Conservation (phyloP, 257 asterid genomes). For the Scutellaria galericulata region DNA sequence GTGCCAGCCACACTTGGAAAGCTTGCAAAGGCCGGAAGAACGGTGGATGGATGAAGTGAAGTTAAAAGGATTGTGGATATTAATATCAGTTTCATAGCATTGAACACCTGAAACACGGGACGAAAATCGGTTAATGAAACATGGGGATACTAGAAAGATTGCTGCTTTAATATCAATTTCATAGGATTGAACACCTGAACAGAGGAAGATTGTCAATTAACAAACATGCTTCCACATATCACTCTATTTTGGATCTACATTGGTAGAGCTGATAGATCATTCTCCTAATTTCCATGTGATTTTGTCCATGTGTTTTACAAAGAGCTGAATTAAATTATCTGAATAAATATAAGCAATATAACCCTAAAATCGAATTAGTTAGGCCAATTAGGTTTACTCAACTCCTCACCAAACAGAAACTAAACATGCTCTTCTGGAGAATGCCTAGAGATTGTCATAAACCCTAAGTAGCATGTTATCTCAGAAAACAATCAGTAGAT, state of each 20-base stretch:
- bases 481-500: neutral
- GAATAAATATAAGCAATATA: neutral
- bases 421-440: neutral
- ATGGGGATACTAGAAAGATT: neutral
- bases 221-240: neutral
- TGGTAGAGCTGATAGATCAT: neutral
- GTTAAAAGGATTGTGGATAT: constrained; percentile 59
- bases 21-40: constrained; percentile 76
- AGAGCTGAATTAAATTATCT: neutral
- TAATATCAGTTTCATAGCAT: constrained; percentile 49
- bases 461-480: neutral
- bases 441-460: neutral
- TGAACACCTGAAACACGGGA: constrained; percentile 55
- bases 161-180: no score
- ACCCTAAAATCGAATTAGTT: neutral
- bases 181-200: no score
- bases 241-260: neutral
- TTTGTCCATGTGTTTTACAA: neutral
- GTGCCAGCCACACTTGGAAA: constrained; percentile 56
- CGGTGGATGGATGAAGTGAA: constrained; percentile 60
- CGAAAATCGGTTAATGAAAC: neutral
- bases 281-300: neutral
- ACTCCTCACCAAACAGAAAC: neutral
- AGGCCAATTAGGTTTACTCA: neutral
- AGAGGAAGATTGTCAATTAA: neutral